These are phyloP conservation scores for Beta vulgaris DNA, from an alignment of 148 eudicot genomes.

Conservation along the genomic window DNA sequence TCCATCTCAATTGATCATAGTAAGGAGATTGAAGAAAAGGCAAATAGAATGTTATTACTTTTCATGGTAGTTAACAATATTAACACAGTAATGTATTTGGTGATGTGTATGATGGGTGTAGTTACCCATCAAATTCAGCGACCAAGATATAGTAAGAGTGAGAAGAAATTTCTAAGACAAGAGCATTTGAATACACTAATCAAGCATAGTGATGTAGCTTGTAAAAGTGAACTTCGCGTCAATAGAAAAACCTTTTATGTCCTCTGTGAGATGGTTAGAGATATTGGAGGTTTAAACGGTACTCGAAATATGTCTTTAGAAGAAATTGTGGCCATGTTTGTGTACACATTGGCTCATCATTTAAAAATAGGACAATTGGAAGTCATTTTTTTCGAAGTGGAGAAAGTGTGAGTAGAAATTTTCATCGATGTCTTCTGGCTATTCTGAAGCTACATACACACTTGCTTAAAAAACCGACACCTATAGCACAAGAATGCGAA, in stretches of 20 bases:
- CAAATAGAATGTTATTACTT: too few species aligned
- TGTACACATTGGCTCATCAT: constrained; percentile 5
- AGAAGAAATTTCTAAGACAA: too few species aligned
- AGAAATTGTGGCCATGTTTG: constrained; percentile 4
- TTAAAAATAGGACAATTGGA: not conserved
- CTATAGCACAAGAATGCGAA: not conserved
- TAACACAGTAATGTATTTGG: too few species aligned
- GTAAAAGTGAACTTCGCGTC: not conserved
- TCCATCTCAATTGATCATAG: too few species aligned
- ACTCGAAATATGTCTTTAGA: not conserved
- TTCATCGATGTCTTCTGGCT: constrained; percentile 7
- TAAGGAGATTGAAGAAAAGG: too few species aligned
- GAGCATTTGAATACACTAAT: too few species aligned
- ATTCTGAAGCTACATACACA: not conserved
- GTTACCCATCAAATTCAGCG: too few species aligned
- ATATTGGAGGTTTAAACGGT: not conserved
- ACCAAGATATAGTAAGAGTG: too few species aligned
- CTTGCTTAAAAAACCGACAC: constrained; percentile 7
- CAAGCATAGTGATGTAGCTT: too few species aligned
- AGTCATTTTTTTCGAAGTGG: not conserved
- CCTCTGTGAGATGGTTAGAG: not conserved
- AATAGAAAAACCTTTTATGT: not conserved
- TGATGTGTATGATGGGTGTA: too few species aligned
- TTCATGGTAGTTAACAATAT: too few species aligned
- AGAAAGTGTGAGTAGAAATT: constrained; percentile 9